Conservation (phyloP, 345 rosid species). For the Acer negundo region DNA sequence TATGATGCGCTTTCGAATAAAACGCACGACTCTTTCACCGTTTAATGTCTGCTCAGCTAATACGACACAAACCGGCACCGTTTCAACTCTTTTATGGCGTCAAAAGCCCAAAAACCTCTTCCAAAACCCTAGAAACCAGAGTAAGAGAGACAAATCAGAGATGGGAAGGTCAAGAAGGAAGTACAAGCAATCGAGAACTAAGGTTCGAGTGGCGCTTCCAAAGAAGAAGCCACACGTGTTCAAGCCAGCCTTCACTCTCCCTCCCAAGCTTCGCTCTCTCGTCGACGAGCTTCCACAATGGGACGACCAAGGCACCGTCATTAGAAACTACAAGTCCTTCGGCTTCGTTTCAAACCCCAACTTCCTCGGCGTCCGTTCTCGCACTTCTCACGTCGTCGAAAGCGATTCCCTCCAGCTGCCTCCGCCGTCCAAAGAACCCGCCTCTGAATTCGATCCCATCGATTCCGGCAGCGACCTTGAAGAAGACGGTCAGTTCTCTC, state of each 20-base stretch:
- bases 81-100: neutral
- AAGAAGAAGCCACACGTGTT: conserved; percentile 76
- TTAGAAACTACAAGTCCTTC: conserved; percentile 82
- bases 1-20: neutral
- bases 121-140: conserved; percentile 28
- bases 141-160: conserved; percentile 10
- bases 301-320: conserved; percentile 85
- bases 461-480: conserved; percentile 93
- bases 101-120: neutral
- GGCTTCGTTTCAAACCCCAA: conserved; percentile 93
- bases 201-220: conserved; percentile 81
- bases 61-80: neutral
- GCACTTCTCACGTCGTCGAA: conserved; percentile 71
- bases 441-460: conserved; percentile 50
- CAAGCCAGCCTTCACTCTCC: conserved; percentile 80
- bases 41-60: neutral
- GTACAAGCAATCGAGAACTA: conserved; percentile 72
- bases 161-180: conserved; percentile 97
- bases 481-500: conserved; percentile 64
- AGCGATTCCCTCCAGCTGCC: conserved; percentile 71
- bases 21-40: neutral
- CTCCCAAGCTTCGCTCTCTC: conserved; percentile 83
- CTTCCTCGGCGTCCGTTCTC: conserved; percentile 68
- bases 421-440: conserved; percentile 39
- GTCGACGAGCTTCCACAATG: conserved; percentile 57